A percentile compares a stretch with the other conserved stretches of the same genome.
Conservation (phyloP, 2,329 filamentous ascomycete genomes). For the Aureobasidium sp. region DNA sequence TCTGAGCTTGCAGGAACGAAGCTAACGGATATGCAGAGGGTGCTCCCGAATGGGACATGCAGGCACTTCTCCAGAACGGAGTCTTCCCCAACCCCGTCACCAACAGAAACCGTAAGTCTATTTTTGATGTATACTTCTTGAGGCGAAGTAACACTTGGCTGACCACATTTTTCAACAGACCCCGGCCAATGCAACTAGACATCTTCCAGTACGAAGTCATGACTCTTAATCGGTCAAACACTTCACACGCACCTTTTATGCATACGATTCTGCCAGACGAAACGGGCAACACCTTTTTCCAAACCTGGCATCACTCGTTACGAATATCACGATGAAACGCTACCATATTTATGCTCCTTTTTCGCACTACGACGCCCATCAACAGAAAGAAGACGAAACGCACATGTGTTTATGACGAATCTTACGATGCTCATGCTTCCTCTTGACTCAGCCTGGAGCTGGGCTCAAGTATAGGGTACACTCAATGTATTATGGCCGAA, state of each 20-base stretch:
- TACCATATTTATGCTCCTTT: background rate
- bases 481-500: background rate
- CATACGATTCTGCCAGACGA: background rate
- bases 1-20: background rate
- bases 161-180: background rate
- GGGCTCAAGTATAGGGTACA: background rate
- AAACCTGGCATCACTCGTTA: background rate
- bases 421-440: background rate
- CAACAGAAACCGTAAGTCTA: constrained; percentile 17
- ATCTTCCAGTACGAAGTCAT: background rate
- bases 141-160: background rate
- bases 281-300: background rate
- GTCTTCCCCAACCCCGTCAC: constrained; percentile 22
- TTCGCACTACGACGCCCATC: background rate
- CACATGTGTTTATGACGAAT: background rate
- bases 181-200: constrained; percentile 10
- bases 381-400: background rate
- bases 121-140: background rate
- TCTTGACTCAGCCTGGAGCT: background rate
- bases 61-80: constrained; percentile 33
- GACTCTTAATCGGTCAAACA: background rate
- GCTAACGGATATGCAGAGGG: constrained; percentile 23
- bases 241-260: background rate
- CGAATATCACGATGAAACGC: background rate
- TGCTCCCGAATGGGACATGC: constrained; percentile 42